Conservation (phyloP, 2,329 filamentous ascomycete genomes). For the Ophiostoma sp. region DNA sequence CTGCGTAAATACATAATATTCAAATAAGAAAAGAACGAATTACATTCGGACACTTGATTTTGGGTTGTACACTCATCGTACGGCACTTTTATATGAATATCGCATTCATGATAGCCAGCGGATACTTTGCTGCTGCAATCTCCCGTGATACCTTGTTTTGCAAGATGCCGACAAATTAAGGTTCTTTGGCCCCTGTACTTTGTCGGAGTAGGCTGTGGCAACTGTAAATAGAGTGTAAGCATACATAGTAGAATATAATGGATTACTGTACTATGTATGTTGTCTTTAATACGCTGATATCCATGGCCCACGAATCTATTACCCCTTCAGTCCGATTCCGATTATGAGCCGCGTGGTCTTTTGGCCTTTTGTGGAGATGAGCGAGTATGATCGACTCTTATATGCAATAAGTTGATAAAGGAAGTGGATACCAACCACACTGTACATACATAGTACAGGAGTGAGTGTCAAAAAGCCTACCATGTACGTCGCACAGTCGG, state of each 20-base stretch:
- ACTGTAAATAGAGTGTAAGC: not conserved
- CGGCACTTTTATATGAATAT: not conserved
- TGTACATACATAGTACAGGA: not conserved
- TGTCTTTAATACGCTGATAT: no score
- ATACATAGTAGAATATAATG: no score
- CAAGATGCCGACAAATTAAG: constrained; percentile 9
- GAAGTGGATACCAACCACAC: not conserved
- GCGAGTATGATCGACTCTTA: constrained; percentile 5
- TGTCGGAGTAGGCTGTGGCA: not conserved
- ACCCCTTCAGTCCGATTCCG: constrained; percentile 4
- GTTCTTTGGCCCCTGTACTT: constrained; percentile 1
- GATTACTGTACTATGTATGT: no score
- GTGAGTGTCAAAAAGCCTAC: not conserved
- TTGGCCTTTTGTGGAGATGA: constrained; percentile 4
- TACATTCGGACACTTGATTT: no score
- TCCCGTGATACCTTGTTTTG: not conserved
- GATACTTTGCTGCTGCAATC: not conserved
- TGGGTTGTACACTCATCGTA: no score
- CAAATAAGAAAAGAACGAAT: no score
- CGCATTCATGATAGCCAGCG: not conserved
- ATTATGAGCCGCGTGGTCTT: constrained; percentile 11
- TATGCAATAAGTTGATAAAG: not conserved
- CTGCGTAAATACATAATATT: not conserved
- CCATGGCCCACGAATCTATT: not conserved
- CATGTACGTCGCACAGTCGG: not conserved